These are phyloP conservation scores for Nymphaea colorata DNA, from an alignment of 164 flowering plant species.

Conservation along the genomic window DNA sequence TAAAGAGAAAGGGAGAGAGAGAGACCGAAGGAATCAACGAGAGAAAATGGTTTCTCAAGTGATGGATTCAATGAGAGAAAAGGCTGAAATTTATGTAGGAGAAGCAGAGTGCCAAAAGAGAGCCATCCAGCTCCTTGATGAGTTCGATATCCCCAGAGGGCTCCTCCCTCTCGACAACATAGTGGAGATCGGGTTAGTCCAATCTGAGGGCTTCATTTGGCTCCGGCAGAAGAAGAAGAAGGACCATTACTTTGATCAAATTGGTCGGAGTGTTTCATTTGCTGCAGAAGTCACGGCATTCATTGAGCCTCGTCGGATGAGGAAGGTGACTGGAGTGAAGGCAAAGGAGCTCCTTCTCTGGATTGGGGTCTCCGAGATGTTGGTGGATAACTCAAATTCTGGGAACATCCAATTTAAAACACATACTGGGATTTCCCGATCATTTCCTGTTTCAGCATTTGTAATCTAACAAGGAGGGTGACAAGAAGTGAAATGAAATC, in stretches of 20 bases:
- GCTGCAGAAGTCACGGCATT: constrained; percentile 18
- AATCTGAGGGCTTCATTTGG: constrained; percentile 27
- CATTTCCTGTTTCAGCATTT: constrained; percentile 1
- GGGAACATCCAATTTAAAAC: background rate
- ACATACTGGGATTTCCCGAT: background rate
- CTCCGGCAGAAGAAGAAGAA: constrained; percentile 11
- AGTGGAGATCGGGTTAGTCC: constrained; percentile 19
- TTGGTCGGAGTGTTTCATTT: constrained; percentile 7
- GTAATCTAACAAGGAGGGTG: background rate
- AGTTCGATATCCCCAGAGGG: constrained; percentile 22
- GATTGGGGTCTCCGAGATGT: constrained; percentile 4
- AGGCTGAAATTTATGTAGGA: background rate
- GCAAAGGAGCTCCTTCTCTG: constrained; percentile 4
- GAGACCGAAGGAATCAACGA: no score
- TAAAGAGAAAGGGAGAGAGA: no score
- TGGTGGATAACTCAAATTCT: background rate
- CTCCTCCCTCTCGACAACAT: constrained; percentile 20
- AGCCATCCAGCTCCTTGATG: constrained; percentile 10
- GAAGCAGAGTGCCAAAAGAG: background rate
- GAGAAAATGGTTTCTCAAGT: background rate
- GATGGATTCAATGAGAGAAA: background rate
- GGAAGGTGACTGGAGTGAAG: constrained; percentile 18
- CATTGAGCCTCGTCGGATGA: constrained; percentile 22
- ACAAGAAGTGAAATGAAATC: no score
- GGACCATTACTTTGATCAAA: constrained; percentile 12